A percentile compares a stretch with the other conserved stretches of the same genome.
phyloP scores from a whole-genome alignment of 352 stramenopile genomes.

The Phytophthora vignae region DNA sequence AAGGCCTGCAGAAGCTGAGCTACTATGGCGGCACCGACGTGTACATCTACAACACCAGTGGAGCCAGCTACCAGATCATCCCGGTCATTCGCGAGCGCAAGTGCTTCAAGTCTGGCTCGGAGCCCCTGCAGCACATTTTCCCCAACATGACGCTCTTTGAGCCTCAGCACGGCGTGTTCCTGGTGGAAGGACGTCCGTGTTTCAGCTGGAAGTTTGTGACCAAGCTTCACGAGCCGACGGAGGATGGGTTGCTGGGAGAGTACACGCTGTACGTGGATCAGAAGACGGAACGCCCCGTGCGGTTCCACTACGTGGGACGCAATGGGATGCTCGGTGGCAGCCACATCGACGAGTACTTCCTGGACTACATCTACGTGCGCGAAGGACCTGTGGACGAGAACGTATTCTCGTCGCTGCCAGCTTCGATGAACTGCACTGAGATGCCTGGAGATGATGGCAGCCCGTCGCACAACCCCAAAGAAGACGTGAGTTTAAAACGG shows the following conservation, averaged over 20 bases:
- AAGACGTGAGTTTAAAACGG: conserved; percentile 62
- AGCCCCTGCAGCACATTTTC: conserved; percentile 85
- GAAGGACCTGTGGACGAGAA: conserved; percentile 68
- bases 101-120: conserved; percentile 67
- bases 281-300: conserved; percentile 74
- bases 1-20: conserved; percentile 84
- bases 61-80: conserved; percentile 85
- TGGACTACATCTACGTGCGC: conserved; percentile 91
- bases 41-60: conserved; percentile 88
- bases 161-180: conserved; percentile 80
- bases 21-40: conserved; percentile 91
- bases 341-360: conserved; percentile 92
- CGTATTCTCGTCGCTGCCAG: conserved; percentile 74
- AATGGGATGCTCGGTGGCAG: conserved; percentile 87
- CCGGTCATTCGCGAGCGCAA: conserved; percentile 79
- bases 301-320: conserved; percentile 89
- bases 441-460: conserved; percentile 56
- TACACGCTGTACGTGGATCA: conserved; percentile 91
- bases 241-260: conserved; percentile 76
- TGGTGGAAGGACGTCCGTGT: conserved; percentile 76
- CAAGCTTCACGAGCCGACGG: conserved; percentile 54
- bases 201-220: conserved; percentile 88
- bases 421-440: conserved; percentile 86
- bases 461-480: conserved; percentile 57
- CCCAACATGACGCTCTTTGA: conserved; percentile 88